Evolutionary conservation across 805 yeast species (phyloP).

Genomic region (Jamesozyma gamospora): DNA sequence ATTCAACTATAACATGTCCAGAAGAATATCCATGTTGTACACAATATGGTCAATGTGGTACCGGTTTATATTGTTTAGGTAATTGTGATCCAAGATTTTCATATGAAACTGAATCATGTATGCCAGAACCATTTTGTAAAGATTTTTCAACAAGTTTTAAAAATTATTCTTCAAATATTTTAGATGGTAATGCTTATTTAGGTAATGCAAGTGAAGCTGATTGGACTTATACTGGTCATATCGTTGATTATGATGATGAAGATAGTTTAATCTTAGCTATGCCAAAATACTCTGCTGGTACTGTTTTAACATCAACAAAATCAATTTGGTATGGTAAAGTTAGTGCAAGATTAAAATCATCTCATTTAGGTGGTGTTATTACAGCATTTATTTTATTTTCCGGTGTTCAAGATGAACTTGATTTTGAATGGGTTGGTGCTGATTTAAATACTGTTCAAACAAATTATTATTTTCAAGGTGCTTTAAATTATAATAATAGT

Average conservation of each 20-base stretch:
- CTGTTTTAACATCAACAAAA: conserved; percentile 69
- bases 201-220: conserved; percentile 62
- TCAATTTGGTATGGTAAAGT: conserved; percentile 86
- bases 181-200: conserved; percentile 36
- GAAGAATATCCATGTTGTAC: conserved; percentile 77
- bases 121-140: conserved; percentile 76
- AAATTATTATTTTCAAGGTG: conserved; percentile 73
- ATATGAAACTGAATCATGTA: conserved; percentile 51
- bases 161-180: conserved; percentile 27
- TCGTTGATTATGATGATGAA: conserved; percentile 40
- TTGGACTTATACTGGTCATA: conserved; percentile 58
- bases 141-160: conserved; percentile 36
- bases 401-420: conserved; percentile 84
- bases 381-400: conserved; percentile 75
- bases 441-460: conserved; percentile 59
- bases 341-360: conserved; percentile 56
- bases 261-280: conserved; percentile 58
- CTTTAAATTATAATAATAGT: conserved; percentile 56
- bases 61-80: conserved; percentile 65
- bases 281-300: conserved; percentile 67
- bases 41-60: conserved; percentile 70
- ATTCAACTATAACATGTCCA: conserved; percentile 54
- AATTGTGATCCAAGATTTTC: conserved; percentile 79
- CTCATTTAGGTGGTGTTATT: conserved; percentile 71
- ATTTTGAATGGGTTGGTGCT: conserved; percentile 77